Base-by-base conservation (phyloP, 1,284 basidiomycete species). In the Heterobasidion irregulare region DNA sequence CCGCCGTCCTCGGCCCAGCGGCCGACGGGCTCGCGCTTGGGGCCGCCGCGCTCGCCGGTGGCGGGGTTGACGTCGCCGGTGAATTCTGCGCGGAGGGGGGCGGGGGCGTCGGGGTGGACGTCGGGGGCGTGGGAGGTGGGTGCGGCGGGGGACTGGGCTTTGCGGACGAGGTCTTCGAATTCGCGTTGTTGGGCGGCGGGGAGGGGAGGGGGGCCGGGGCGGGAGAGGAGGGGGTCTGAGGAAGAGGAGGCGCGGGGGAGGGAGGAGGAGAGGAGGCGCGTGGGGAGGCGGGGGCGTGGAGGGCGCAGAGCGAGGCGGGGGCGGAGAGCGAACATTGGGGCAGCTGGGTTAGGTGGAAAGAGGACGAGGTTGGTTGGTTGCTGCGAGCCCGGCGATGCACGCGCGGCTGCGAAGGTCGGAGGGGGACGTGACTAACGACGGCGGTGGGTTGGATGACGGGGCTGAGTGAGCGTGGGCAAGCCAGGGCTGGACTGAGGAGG, bases 1-100 rank as follows among this genome's bases (percentile, higher is more conserved):
- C 86, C 86, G 55, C 77, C 75, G 36, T 79, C 75, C 47, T 75
- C 70, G 32, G 71, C 71, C 83, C 84, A 89, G 50, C 72, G 75
- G 48, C 72, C 66, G 8, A 89, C 80, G 6, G 89, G 89, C 65
- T 92, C 89, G 36, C 73, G 73, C 70, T 90, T 91, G 34, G 89
- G 89, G 0, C 89, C 89, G 2, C 84, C 86, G 54, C 76, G 71
- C 67, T 92, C 89, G 16, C 89, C 89, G 1, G 89, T 92, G 2
- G 60, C 62, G 2, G 89, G 89, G 63, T 92, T 90, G 18, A 77
- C 70, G 47, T 90, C 83, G 16, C 87, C 89, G 53, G 84, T 78
- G 62, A 90, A 91, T 58, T 86, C 84, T 6, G 84, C 74, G 47
- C 69, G 63, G 9, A 85, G 54, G 2, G 84, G 80, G 46, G 66